Conservation (phyloP, 108 stramenopile species). For the Parmales sp. region DNA sequence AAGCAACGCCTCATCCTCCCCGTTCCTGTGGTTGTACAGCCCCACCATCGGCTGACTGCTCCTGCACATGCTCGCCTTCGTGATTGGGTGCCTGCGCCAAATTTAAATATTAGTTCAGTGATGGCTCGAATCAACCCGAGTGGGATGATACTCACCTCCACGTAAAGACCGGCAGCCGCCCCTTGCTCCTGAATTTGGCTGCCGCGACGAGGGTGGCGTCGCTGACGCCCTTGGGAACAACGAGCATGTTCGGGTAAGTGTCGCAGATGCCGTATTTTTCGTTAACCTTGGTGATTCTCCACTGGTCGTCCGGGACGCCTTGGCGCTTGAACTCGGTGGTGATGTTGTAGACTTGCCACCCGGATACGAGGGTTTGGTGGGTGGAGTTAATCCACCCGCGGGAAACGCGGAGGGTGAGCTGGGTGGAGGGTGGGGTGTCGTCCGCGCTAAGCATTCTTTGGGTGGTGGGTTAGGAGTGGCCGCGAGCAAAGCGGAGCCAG, state of each 20-base stretch:
- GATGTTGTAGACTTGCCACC: slow-evolving; percentile 9
- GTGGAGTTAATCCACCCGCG: background rate
- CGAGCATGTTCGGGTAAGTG: background rate
- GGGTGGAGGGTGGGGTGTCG: too few species aligned
- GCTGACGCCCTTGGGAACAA: background rate
- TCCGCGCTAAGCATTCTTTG: background rate
- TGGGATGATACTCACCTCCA: too few species aligned
- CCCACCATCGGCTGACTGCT: slow-evolving; percentile 8
- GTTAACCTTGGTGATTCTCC: slow-evolving; percentile 3
- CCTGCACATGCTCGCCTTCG: background rate
- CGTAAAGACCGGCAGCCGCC: background rate
- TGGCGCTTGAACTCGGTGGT: background rate
- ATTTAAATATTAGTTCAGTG: too few species aligned
- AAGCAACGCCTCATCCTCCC: slow-evolving; percentile 1
- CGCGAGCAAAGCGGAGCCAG: too few species aligned
- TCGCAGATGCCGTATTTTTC: background rate
- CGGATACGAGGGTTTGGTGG: background rate
- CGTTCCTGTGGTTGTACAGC: background rate
- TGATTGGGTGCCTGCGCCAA: slow-evolving; percentile 3
- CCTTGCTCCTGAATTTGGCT: slow-evolving; percentile 10
- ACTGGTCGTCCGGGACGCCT: slow-evolving; percentile 9
- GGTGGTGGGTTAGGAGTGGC: too few species aligned
- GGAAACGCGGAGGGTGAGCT: background rate
- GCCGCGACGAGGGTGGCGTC: background rate
- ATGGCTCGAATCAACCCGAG: too few species aligned